Conservation (phyloP, 352 stramenopile genomes). For the Blastocystis sp. region DNA sequence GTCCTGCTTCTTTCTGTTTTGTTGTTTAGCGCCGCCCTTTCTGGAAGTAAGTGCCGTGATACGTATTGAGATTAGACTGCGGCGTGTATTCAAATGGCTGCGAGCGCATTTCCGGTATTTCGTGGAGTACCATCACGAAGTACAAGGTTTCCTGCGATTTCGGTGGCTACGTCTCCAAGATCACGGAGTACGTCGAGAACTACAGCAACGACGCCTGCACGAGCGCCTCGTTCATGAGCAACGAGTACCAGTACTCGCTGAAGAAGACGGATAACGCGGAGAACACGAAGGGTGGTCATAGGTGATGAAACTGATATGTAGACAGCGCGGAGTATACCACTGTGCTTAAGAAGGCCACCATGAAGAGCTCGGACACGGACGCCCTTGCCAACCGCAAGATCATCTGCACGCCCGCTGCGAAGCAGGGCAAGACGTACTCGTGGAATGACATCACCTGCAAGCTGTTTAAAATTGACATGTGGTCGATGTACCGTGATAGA, state of each 20-base stretch:
- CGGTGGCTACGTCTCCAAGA: conserved; percentile 18
- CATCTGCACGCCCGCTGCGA: background rate
- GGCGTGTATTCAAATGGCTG: conserved; percentile 34
- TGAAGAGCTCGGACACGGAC: background rate
- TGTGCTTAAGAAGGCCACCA: conserved; percentile 9
- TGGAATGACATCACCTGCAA: background rate
- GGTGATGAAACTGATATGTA: background rate
- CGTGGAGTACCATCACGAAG: conserved; percentile 23
- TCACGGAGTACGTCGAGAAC: conserved; percentile 8
- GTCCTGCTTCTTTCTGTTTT: conserved; percentile 1
- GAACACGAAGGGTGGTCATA: background rate
- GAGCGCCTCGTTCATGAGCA: background rate
- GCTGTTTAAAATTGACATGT: background rate
- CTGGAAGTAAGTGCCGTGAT: background rate
- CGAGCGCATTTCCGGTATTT: background rate
- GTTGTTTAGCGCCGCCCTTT: background rate
- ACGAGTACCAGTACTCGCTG: conserved; percentile 15
- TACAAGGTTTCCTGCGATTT: background rate
- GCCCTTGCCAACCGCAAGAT: background rate
- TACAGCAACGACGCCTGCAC: conserved; percentile 17
- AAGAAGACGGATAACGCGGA: background rate
- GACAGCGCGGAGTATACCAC: background rate
- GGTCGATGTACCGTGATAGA: background rate
- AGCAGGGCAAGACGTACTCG: conserved; percentile 20
- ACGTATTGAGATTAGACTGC: background rate